Conservation (phyloP, 352 stramenopile species). For the Phytophthora kernoviae region DNA sequence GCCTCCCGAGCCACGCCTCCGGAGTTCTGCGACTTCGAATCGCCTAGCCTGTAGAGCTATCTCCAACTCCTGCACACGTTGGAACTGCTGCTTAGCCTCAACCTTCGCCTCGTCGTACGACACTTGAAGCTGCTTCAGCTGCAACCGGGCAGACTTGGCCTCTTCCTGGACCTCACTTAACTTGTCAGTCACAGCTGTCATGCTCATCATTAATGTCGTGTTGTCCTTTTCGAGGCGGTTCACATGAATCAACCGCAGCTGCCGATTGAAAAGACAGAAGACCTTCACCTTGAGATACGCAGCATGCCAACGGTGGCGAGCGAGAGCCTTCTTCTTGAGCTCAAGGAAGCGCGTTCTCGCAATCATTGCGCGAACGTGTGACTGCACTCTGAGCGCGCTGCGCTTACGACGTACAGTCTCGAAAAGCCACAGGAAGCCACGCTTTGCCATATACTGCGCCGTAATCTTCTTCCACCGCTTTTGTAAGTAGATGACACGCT, state of each 20-base stretch:
- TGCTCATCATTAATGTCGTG: slow-evolving; percentile 38
- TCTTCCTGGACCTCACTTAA: slow-evolving; percentile 51
- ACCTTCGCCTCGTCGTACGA: slow-evolving; percentile 55
- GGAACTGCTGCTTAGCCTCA: slow-evolving; percentile 61
- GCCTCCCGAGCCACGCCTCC: slow-evolving; percentile 32
- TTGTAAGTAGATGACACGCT: slow-evolving; percentile 85
- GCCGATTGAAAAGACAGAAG: slow-evolving; percentile 58
- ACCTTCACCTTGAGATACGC: slow-evolving; percentile 69
- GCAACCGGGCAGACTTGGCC: slow-evolving; percentile 42
- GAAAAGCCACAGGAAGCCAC: slow-evolving; percentile 81
- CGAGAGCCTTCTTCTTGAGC: slow-evolving; percentile 71
- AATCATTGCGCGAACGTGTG: slow-evolving; percentile 64
- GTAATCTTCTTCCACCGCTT: slow-evolving; percentile 87
- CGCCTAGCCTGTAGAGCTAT: slow-evolving; percentile 51
- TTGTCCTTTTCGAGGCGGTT: slow-evolving; percentile 77
- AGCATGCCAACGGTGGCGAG: slow-evolving; percentile 66
- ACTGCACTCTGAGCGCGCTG: slow-evolving; percentile 68
- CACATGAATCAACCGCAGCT: slow-evolving; percentile 76
- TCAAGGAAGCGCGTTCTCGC: slow-evolving; percentile 65
- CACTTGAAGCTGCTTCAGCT: slow-evolving; percentile 65
- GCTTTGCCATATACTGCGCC: slow-evolving; percentile 74
- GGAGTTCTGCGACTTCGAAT: slow-evolving; percentile 57
- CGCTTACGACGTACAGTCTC: slow-evolving; percentile 69
- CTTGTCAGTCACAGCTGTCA: slow-evolving; percentile 47
- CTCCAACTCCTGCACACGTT: slow-evolving; percentile 67